Evolutionary conservation across 1,284 basidiomycete genomes (phyloP), one percentile per base, ranked within the genome.

Genomic region (Moniliophthora roreri): DNA sequence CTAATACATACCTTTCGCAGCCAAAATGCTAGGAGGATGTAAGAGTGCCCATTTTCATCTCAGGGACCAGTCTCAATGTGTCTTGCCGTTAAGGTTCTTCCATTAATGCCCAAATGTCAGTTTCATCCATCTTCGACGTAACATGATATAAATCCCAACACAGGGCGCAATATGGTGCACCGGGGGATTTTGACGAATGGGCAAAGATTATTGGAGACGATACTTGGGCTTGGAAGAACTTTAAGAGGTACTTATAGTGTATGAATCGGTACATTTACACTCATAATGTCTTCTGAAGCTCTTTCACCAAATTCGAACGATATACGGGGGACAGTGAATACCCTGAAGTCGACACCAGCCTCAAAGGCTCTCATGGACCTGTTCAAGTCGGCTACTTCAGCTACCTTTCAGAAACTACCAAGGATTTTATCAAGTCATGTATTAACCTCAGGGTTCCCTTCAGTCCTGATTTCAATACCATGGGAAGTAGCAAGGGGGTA

Each of bases 121-220:
- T 46, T 11, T 28, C 21, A 16, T 58, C 18, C 26, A 48, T 34
- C 38, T 52, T 15, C 39, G 21, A n/a, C 24, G 18, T 42, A 44
- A 6, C 23, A 9, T 23, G 11, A 5, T 28, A 11, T 13, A 32
- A 2, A 16, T 26, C 35, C 34, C 34, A 39, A 21, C 18, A 20
- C 54, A 89, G 86, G 69, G 85, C 81, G 50, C 87, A 89, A 21
- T 80, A 80, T 39, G 84, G 85, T 18, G 76, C 82, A 6, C 84
- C 87, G 1, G 78, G 80, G 0, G 87, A 89, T 60, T 89, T 81
- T 57, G 83, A 88, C 58, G 79, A 88, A 63, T 88, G 85, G 79
- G 83, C 79, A 0, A 60, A 68, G 16, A 73, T 81, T 32, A 72
- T 72, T 16, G 77, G 75, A 13, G 80, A 85, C 53, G 78, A 79